Evolutionary conservation across 352 stramenopile genomes (phyloP).

Genomic region (Hyaloperonospora brassicae): DNA sequence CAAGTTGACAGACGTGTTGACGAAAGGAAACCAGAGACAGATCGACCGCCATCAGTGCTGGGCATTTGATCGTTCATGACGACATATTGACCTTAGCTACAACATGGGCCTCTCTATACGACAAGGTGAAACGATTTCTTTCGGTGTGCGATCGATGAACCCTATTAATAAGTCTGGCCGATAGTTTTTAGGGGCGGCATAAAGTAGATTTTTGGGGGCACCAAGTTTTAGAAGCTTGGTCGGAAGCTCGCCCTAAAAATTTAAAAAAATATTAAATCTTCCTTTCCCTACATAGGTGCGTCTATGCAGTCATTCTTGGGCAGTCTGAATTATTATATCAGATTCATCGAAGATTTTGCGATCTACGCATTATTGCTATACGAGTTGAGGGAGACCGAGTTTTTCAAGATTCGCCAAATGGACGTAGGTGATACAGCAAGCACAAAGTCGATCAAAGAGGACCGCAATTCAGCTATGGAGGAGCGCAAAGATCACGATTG

Average conservation of each 20-base stretch:
- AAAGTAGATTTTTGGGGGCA: constrained; percentile 15
- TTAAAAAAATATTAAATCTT: background rate
- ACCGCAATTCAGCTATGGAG: background rate
- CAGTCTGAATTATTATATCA: no score
- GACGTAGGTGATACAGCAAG: no score
- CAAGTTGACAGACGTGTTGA: no score
- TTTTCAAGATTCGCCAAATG: background rate
- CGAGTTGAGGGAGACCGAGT: no score
- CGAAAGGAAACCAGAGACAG: no score
- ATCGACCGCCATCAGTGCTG: background rate
- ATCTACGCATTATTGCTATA: no score
- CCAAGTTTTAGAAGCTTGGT: background rate
- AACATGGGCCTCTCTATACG: constrained; percentile 12
- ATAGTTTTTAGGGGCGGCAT: constrained; percentile 11
- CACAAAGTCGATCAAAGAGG: background rate
- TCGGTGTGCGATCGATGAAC: constrained; percentile 12
- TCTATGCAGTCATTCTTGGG: background rate
- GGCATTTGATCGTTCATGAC: constrained; percentile 19
- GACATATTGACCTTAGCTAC: constrained; percentile 10
- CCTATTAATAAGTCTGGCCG: constrained; percentile 21
- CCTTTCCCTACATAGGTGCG: background rate
- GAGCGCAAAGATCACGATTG: no score
- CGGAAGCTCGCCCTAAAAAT: constrained; percentile 7
- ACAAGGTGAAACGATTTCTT: constrained; percentile 9
- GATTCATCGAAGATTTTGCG: no score